Evolutionary conservation across 1,284 basidiomycete species (phyloP), one percentile per base, ranked within the genome.

Genomic region (Marasmius sp.): DNA sequence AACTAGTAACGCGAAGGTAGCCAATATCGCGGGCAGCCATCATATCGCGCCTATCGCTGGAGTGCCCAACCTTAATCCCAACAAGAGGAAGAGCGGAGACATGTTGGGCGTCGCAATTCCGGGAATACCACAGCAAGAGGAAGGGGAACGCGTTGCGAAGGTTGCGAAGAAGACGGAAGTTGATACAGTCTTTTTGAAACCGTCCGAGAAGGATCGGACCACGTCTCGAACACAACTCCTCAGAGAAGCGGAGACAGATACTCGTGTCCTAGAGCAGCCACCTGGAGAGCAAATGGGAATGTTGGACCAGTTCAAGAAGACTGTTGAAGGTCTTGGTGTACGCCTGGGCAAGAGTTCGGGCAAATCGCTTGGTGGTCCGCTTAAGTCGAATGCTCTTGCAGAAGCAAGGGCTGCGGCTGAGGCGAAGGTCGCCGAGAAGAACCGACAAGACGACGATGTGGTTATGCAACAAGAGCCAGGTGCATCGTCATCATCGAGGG

Each of bases 381-480:
- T 83, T 11, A 85, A 81, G 3, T 84, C 80, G 34, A 71, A 67
- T 20, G 87, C 85, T 18, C 79, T 91, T 14, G 88, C 88, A 8
- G 86, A 90, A 72, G 89, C 88, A 10, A 79, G 83, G 60, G 87
- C 87, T 55, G 85, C 85, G 50, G 90, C 90, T 6, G 87, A 91
- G 70, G 88, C 86, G 6, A 81, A 83, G 61, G 80, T 92, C 12
- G 88, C 85, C 1, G 82, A 91, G 68, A 76, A 88, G 49, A 76
- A 83, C 65, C 83, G 84, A 70, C 72, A 77, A 48, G 78, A 80
- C 57, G 75, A 77, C 53, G 75, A 77, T 27, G 72, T 70, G 62
- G 67, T 70, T 60, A 71, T 67, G 45, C 73, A 66, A 27, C 27
- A 27, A 27, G 2, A 27, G 27, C 27, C 27, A 27, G 27, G 27